These are phyloP conservation scores for Globisporangium viniferum DNA, from an alignment of 352 stramenopile species.

Conservation along the genomic window DNA sequence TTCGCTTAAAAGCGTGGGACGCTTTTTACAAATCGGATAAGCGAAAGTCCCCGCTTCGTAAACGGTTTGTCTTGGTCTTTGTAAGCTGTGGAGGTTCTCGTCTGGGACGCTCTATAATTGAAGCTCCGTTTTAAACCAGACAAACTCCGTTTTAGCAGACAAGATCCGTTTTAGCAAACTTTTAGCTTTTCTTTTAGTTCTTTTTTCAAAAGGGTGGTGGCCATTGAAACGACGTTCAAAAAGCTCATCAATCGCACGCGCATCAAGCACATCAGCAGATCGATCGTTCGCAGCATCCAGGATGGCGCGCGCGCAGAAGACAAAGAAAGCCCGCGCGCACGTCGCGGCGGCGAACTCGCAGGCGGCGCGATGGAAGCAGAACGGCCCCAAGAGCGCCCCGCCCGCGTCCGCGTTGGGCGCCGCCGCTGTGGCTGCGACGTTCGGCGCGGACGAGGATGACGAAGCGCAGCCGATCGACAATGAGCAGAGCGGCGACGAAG, in stretches of 20 bases:
- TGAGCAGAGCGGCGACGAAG: conserved; percentile 32
- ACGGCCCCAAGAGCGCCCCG: neutral
- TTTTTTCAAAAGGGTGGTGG: conserved; percentile 3
- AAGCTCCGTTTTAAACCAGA: no score
- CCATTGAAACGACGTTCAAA: conserved; percentile 14
- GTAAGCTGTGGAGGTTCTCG: no score
- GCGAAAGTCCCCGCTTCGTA: no score
- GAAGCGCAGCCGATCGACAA: conserved; percentile 29
- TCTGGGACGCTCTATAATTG: no score
- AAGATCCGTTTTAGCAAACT: no score
- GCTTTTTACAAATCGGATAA: no score
- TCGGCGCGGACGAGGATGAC: conserved; percentile 38
- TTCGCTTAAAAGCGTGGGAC: no score
- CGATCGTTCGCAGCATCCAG: conserved; percentile 12
- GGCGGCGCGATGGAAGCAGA: conserved; percentile 15
- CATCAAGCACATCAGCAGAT: neutral
- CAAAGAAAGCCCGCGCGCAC: conserved; percentile 51
- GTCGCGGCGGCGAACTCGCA: conserved; percentile 45
- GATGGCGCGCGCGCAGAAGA: conserved; percentile 52
- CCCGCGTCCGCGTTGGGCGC: conserved; percentile 31
- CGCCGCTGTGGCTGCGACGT: conserved; percentile 61
- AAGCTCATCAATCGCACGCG: neutral
- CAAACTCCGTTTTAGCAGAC: no score
- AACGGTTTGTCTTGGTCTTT: no score
- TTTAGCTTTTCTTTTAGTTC: no score